phyloP scores from a whole-genome alignment of 352 stramenopile genomes.

The Phytophthora pinifolia region DNA sequence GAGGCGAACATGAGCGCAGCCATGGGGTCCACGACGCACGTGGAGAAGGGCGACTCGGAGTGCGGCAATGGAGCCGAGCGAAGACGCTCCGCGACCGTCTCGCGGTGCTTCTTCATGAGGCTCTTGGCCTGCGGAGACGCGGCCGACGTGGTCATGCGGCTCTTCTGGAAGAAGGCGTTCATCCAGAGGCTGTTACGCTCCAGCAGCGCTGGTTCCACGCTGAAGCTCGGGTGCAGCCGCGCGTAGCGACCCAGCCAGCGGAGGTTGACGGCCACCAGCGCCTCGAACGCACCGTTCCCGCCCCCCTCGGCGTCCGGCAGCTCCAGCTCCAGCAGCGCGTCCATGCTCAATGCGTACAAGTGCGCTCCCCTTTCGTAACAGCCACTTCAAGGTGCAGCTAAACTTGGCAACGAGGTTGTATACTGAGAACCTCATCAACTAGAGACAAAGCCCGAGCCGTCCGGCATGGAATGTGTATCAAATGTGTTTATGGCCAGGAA shows the following conservation, averaged over 20 bases:
- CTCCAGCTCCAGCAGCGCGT: conserved; percentile 38
- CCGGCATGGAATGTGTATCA: too few relatives aligned
- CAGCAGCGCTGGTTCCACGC: conserved; percentile 52
- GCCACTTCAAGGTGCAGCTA: conserved; percentile 15
- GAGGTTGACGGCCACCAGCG: conserved; percentile 60
- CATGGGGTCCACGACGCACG: conserved; percentile 53
- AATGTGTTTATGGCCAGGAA: too few relatives aligned
- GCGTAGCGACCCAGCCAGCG: conserved; percentile 69
- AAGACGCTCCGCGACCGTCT: conserved; percentile 41
- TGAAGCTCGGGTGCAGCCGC: conserved; percentile 53
- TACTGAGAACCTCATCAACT: too few relatives aligned
- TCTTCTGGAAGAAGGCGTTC: conserved; percentile 83
- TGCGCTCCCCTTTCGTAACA: conserved; percentile 1
- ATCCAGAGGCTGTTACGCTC: conserved; percentile 79
- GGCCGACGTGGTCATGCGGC: conserved; percentile 64
- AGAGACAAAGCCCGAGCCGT: too few relatives aligned
- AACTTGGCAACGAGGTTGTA: too few relatives aligned
- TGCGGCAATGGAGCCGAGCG: conserved; percentile 35
- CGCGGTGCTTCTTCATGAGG: conserved; percentile 55
- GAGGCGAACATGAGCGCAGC: conserved; percentile 63
- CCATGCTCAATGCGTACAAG: conserved; percentile 1
- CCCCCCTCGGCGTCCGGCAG: conserved; percentile 34
- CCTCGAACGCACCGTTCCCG: conserved; percentile 38
- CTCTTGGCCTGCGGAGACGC: conserved; percentile 56
- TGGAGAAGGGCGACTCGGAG: conserved; percentile 54